These are phyloP conservation scores for Agrocybe pediades DNA, from an alignment of 768 basidiomycete genomes.

Conservation along the genomic window DNA sequence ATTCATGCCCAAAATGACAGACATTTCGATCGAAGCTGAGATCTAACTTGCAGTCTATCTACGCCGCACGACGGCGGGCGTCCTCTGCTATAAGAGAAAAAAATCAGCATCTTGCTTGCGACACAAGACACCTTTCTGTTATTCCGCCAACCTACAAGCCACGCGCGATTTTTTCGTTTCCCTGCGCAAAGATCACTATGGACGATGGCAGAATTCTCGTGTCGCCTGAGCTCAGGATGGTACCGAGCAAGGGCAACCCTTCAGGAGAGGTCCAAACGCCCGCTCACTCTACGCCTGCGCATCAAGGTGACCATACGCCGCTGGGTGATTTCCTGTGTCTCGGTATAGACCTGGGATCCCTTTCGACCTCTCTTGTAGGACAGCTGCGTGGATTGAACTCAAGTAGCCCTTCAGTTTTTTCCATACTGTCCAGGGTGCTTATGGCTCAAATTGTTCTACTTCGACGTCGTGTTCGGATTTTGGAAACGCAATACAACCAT, in stretches of 20 bases:
- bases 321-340: slow-evolving; percentile 12
- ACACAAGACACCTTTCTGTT: too few species aligned
- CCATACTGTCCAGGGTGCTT: slow-evolving; percentile 12
- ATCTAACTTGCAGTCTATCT: background rate
- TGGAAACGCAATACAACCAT: slow-evolving; percentile 29
- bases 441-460: slow-evolving; percentile 16
- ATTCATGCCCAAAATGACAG: background rate
- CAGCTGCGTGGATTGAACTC: slow-evolving; percentile 5
- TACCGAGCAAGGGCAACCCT: too few species aligned
- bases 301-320: slow-evolving; percentile 8
- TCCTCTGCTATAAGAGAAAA: background rate
- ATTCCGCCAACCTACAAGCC: too few species aligned
- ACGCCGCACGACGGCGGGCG: background rate
- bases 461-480: slow-evolving; percentile 14
- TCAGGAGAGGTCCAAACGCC: too few species aligned
- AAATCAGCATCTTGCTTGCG: too few species aligned
- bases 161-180: too few species aligned
- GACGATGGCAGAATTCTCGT: background rate
- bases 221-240: background rate
- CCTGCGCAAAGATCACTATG: too few species aligned
- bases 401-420: slow-evolving; percentile 8
- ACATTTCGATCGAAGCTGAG: background rate
- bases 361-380: slow-evolving; percentile 11
- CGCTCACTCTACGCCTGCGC: slow-evolving; percentile 12
- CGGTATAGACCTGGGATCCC: slow-evolving; percentile 15